phyloP scores from a whole-genome alignment of 139 green algal genomes.

The Tetradesmus obliquus region DNA sequence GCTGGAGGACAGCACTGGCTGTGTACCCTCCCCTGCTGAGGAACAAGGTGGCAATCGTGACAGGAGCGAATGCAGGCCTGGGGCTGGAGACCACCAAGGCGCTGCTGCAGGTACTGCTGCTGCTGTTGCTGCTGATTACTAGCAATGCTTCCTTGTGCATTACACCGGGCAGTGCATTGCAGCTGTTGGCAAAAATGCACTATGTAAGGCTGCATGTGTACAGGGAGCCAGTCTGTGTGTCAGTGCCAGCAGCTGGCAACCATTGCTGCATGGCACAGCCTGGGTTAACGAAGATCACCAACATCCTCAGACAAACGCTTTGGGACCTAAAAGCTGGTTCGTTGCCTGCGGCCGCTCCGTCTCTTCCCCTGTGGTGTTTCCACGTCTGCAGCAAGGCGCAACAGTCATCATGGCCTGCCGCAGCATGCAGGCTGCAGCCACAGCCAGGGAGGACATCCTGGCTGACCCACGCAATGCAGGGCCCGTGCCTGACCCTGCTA shows the following conservation, averaged over 20 bases:
- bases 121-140: no score
- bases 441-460: constrained; percentile 14
- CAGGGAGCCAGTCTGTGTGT: background rate
- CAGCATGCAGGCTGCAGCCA: background rate
- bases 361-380: background rate
- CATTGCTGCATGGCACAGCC: background rate
- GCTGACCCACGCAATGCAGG: background rate
- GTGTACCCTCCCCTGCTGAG: constrained; percentile 19
- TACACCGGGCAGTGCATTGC: no score
- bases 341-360: background rate
- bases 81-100: constrained; percentile 41
- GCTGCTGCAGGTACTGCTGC: constrained; percentile 3
- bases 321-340: no score
- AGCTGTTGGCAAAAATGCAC: no score
- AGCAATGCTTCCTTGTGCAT: no score
- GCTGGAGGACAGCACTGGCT: constrained; percentile 26
- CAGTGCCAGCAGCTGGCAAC: background rate
- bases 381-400: constrained; percentile 28
- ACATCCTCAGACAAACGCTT: background rate
- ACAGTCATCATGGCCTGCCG: constrained; percentile 43
- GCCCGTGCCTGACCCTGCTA: background rate
- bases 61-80: constrained; percentile 25
- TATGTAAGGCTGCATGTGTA: no score
- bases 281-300: no score
- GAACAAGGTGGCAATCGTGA: constrained; percentile 37